A percentile compares a stretch with the other conserved stretches of the same genome.
Evolutionary conservation across 495 filamentous ascomycete genomes (phyloP).

Genomic region (Hamigera avellanea): DNA sequence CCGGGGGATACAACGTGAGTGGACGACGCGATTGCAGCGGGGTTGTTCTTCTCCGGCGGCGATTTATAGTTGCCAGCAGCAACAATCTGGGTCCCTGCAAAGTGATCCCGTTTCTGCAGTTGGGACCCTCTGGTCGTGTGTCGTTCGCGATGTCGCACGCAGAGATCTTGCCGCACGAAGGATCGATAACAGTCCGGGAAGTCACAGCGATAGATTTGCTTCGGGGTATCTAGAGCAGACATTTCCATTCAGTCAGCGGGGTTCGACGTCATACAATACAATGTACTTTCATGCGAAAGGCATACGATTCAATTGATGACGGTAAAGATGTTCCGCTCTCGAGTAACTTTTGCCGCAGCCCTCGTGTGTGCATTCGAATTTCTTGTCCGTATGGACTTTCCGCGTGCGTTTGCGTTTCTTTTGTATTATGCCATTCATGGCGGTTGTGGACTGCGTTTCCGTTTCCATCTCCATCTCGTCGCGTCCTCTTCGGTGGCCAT

Average conservation of each 20-base stretch:
- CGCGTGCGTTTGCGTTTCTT: conserved; percentile 59
- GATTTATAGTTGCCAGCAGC: no score
- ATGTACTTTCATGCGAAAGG: not conserved
- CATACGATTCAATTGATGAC: conserved; percentile 92
- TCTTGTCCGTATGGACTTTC: conserved; percentile 76
- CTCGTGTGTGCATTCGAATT: conserved; percentile 83
- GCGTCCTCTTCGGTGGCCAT: conserved; percentile 12
- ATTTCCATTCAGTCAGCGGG: no score
- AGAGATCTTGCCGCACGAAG: conserved; percentile 92
- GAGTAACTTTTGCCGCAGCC: conserved; percentile 95
- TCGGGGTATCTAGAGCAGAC: conserved; percentile 52
- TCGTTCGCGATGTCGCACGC: conserved; percentile 83
- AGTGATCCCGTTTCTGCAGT: conserved; percentile 74
- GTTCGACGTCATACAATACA: no score
- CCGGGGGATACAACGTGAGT: not conserved
- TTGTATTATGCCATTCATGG: not conserved
- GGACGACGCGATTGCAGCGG: not conserved
- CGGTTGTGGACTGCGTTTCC: no score
- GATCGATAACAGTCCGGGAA: conserved; percentile 82
- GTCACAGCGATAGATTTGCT: conserved; percentile 92
- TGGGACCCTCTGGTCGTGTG: conserved; percentile 95
- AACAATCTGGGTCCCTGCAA: conserved; percentile 11
- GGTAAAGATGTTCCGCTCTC: conserved; percentile 89
- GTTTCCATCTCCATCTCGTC: conserved; percentile 15
- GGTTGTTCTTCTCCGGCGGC: no score